Base-by-base conservation (phyloP, 2,329 filamentous ascomycete species). In the Plenodomus lindquistii region DNA sequence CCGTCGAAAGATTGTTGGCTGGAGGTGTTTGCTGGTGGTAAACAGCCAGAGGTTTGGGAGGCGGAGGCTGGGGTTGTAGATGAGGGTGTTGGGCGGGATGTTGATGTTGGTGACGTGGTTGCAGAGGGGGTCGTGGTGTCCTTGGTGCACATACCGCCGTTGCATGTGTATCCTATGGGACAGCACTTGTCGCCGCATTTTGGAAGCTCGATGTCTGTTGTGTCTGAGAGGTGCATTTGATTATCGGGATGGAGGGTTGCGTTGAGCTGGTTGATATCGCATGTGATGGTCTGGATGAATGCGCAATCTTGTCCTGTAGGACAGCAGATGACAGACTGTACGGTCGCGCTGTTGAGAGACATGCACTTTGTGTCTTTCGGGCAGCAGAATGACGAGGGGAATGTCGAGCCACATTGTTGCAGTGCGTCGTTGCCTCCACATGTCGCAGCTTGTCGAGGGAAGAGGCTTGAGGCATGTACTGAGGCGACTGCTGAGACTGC, bases 261-360 rank as follows among this genome's bases (percentile, higher is more conserved):
- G 59, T 91, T 81, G 64, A 91, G 85, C 37, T 81, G 75, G 6
- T 66, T 67, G 46, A 86, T 63, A 55, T 88, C 80, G 76, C 88
- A 91, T 34, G 78, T 78, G 51, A 90, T 85, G 22, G 85, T 77
- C 56, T 78, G 64, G 59, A 92, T 87, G 40, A 69, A 76, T n/a
- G 72, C 59, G 73, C 88, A 92, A 60, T 78, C 76, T 29, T 57
- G 52, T 29, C 78, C 81, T 1, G 69, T 55, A 1, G 87, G 87
- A 65, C 88, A 92, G 75, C 88, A 92, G 40, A 91, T 75, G 13
- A 86, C 79, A 0, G 87, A 88, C 5, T 85, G 86, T 37, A 78
- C 74, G n/a, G 75, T 82, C 10, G 85, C 85, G 38, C 69, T 70
- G 62, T 76, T 75, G 39, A 91, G 79, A 1, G 78, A 61, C 35